phyloP scores from a whole-genome alignment of 1,284 basidiomycete species.

The Ceratobasidium papillatum region DNA sequence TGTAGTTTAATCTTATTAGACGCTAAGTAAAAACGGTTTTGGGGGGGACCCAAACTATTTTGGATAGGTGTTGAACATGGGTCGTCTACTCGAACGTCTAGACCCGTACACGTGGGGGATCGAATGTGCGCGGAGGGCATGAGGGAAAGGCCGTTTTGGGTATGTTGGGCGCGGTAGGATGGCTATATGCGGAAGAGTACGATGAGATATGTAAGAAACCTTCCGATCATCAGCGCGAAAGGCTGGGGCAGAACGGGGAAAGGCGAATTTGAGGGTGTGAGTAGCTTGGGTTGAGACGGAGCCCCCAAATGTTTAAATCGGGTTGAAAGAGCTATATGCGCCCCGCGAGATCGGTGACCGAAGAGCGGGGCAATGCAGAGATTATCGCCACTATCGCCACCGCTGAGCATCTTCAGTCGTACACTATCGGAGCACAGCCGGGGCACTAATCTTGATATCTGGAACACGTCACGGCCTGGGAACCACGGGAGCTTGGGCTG shows the following conservation, averaged over 20 bases:
- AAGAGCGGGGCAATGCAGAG: background rate
- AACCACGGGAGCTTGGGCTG: background rate
- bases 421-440: background rate
- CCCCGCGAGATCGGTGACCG: background rate
- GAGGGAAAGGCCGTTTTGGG: conserved; percentile 23
- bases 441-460: background rate
- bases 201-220: conserved; percentile 6
- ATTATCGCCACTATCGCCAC: background rate
- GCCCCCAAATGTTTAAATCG: conserved; percentile 27
- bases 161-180: conserved; percentile 17
- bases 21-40: conserved; percentile 24
- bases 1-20: conserved; percentile 32
- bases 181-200: conserved; percentile 35
- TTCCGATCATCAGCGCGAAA: conserved; percentile 39
- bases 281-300: background rate
- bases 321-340: background rate
- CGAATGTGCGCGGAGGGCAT: conserved; percentile 31
- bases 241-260: conserved; percentile 7
- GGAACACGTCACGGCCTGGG: background rate
- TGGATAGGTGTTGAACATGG: conserved; percentile 3
- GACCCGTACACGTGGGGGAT: conserved; percentile 39
- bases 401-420: background rate
- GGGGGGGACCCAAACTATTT: conserved; percentile 12
- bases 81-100: background rate
- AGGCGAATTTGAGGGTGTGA: conserved; percentile 25